Conservation (phyloP, 2,329 filamentous ascomycete species). For the Knufia fluminis region DNA sequence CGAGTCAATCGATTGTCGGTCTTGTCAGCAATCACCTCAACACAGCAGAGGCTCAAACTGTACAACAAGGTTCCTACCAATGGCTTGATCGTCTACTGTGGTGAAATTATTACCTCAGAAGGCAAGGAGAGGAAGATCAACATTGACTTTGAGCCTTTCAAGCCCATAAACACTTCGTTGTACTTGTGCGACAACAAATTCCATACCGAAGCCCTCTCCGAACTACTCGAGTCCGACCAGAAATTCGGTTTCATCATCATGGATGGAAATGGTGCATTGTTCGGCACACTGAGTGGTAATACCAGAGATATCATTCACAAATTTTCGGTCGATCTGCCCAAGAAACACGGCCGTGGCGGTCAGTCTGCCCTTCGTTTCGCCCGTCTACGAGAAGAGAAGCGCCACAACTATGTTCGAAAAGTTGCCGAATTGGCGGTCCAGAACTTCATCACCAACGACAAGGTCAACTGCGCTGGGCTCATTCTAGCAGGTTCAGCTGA, state of each 20-base stretch:
- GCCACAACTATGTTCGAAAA: constrained; percentile 99
- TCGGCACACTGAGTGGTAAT: constrained; percentile 93
- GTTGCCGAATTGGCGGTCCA: constrained; percentile 96
- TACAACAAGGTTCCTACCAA: constrained; percentile 99
- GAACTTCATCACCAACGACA: constrained; percentile 97
- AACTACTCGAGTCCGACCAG: constrained; percentile 96
- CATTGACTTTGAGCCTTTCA: constrained; percentile 99
- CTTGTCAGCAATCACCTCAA: constrained; percentile 95
- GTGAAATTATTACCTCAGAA: constrained; percentile 98
- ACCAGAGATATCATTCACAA: constrained; percentile 96
- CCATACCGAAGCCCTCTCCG: constrained; percentile 92
- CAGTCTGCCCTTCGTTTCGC: constrained; percentile 99
- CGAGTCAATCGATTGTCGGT: constrained; percentile 98
- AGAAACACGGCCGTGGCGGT: constrained; percentile 99
- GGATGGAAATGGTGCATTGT: constrained; percentile 97
- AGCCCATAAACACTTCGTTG: constrained; percentile 98
- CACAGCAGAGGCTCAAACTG: constrained; percentile 95
- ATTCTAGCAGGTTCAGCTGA: constrained; percentile 95
- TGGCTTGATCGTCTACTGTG: constrained; percentile 95
- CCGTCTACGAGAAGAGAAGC: constrained; percentile 98
- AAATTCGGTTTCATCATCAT: constrained; percentile 99
- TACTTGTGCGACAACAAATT: constrained; percentile 99
- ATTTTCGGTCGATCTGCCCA: constrained; percentile 95
- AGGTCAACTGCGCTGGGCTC: constrained; percentile 92
- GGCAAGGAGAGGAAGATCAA: constrained; percentile 99